These are phyloP conservation scores for Leccinum subspadiceum DNA, from an alignment of 1,284 basidiomycete genomes.

Conservation along the genomic window DNA sequence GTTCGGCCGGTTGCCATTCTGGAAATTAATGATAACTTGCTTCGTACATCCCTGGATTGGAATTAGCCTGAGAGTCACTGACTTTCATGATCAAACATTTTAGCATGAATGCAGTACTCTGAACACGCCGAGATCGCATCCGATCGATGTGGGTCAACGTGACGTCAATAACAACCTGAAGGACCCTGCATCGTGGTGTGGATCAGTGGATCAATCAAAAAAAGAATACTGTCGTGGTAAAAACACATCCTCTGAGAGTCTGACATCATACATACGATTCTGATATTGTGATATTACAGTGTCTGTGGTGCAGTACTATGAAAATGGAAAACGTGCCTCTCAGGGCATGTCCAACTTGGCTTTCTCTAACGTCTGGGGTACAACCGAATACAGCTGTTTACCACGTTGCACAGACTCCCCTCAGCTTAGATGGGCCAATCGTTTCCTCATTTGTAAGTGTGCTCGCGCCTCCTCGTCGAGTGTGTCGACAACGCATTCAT, in stretches of 20 bases:
- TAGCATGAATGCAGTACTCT: neutral
- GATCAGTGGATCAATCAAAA: neutral
- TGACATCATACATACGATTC: neutral
- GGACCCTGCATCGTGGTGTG: neutral
- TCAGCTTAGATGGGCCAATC: constrained; percentile 23
- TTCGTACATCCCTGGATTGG: neutral
- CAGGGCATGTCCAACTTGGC: neutral
- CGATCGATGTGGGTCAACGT: neutral
- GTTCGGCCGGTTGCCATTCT: neutral
- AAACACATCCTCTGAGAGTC: neutral
- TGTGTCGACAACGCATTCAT: constrained; percentile 47
- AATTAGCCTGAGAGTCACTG: neutral
- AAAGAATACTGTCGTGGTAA: neutral
- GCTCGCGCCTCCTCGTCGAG: constrained; percentile 5
- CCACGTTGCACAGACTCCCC: neutral
- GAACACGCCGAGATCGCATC: neutral
- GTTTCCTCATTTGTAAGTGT: constrained; percentile 16
- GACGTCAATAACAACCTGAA: neutral
- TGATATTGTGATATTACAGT: neutral
- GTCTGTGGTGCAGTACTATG: neutral
- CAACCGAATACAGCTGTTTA: neutral
- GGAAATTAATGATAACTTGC: neutral
- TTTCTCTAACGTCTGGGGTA: no score
- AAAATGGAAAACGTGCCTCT: neutral
- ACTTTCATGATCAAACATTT: neutral